These are phyloP conservation scores for Blastomyces percursus DNA, from an alignment of 2,329 filamentous ascomycete genomes.

Conservation along the genomic window DNA sequence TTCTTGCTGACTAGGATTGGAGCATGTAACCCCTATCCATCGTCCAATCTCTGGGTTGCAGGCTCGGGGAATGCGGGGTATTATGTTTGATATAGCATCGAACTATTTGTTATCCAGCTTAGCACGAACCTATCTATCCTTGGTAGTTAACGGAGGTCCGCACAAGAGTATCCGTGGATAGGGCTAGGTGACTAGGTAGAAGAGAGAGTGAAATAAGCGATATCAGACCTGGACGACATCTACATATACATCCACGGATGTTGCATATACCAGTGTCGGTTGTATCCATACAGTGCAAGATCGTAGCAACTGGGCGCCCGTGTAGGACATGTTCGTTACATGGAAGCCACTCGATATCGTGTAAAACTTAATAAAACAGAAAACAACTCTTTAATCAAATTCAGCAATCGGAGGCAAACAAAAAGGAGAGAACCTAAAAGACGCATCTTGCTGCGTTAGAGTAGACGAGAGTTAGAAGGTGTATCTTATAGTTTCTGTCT, in stretches of 20 bases:
- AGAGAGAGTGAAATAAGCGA: not conserved
- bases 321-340: no score
- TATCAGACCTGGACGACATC: not conserved
- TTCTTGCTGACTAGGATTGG: not conserved
- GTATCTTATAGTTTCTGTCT: no score
- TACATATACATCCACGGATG: no score
- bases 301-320: not conserved
- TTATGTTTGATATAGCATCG: no score
- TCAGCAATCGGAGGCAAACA: not conserved
- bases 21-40: not conserved
- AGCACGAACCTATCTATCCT: not conserved
- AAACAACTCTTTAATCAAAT: not conserved
- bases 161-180: no score
- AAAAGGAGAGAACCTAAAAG: not conserved
- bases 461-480: no score
- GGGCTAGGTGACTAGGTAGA: not conserved
- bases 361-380: no score
- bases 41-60: no score
- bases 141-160: not conserved
- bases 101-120: no score
- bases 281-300: not conserved
- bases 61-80: no score
- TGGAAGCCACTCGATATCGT: no score
- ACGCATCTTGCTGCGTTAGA: no score
- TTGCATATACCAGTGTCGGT: not conserved